A percentile compares a stretch with the other conserved stretches of the same genome.
Evolutionary conservation across 306 rosid species (phyloP).

Genomic region (Mimosa bimucronata): DNA sequence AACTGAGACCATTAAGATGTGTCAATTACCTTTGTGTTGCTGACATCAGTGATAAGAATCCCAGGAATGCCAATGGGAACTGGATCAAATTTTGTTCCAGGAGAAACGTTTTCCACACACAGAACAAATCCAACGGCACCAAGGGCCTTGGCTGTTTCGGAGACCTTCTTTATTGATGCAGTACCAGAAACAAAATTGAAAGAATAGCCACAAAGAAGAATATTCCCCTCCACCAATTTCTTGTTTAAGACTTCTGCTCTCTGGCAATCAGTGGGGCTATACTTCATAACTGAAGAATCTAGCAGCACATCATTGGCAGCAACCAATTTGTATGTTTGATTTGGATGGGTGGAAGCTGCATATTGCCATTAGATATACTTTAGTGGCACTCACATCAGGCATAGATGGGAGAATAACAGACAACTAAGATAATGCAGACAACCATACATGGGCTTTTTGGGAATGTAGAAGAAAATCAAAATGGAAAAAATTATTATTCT

Average conservation of each 20-base stretch:
- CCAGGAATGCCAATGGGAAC: conserved; percentile 95
- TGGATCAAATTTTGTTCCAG: conserved; percentile 95
- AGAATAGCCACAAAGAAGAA: conserved; percentile 99
- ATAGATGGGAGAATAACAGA: conserved; percentile 9
- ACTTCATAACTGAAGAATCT: conserved; percentile 85
- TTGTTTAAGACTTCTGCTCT: conserved; percentile 88
- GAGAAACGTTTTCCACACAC: conserved; percentile 88
- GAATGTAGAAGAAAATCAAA: not conserved
- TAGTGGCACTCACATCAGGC: conserved; percentile 27
- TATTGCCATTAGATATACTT: conserved; percentile 37
- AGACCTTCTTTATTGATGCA: conserved; percentile 86
- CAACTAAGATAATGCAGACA: conserved; percentile 6
- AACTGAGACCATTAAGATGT: conserved; percentile 20
- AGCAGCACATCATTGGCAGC: conserved; percentile 92
- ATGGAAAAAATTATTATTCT: not conserved
- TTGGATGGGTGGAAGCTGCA: conserved; percentile 84
- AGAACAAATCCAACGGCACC: conserved; percentile 99
- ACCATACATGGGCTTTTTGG: conserved; percentile 2
- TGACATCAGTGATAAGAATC: conserved; percentile 78
- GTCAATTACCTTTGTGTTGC: conserved; percentile 72
- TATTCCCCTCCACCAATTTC: conserved; percentile 85
- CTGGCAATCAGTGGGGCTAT: conserved; percentile 96
- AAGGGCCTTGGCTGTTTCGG: conserved; percentile 89
- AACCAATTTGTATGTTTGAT: conserved; percentile 78
- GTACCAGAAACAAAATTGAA: conserved; percentile 89